A percentile compares a stretch with the other conserved stretches of the same genome.
Conservation (phyloP, 176 grass and related monocot genomes). For the Carex scoparia region DNA sequence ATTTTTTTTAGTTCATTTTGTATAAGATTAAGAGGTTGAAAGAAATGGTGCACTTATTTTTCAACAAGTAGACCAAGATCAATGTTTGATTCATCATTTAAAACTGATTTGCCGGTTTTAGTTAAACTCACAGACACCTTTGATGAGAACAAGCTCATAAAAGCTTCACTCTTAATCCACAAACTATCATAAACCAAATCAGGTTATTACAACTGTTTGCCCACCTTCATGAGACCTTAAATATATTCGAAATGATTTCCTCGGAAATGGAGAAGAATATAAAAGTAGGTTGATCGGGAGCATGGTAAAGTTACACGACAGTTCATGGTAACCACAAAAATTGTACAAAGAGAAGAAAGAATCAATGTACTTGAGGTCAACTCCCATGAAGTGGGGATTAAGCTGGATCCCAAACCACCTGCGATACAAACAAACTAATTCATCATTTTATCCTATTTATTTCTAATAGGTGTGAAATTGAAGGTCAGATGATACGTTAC, state of each 20-base stretch:
- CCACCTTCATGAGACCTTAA: neutral
- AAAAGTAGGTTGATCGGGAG: neutral
- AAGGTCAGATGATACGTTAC: neutral
- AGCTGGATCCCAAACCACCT: slow-evolving; percentile 99
- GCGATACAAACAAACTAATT: slow-evolving; percentile 30
- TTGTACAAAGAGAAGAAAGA: slow-evolving; percentile 1
- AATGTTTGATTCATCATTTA: neutral
- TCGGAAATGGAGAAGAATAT: neutral
- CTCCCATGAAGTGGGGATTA: slow-evolving; percentile 92
- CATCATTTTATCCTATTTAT: neutral
- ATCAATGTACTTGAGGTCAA: slow-evolving; percentile 93
- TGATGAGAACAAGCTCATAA: neutral
- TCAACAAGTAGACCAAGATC: neutral
- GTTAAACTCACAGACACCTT: neutral
- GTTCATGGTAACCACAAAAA: neutral
- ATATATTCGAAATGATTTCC: neutral
- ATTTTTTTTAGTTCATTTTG: neutral
- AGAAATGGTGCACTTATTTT: neutral
- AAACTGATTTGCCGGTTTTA: neutral
- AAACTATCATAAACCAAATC: neutral
- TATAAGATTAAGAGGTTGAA: neutral
- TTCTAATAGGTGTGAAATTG: neutral
- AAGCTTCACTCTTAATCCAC: neutral
- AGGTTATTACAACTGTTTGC: neutral
- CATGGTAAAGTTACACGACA: neutral